Evolutionary conservation across 2,329 filamentous ascomycete species (phyloP), one percentile per base, ranked within the genome.

Genomic region (Penicillium sp.): DNA sequence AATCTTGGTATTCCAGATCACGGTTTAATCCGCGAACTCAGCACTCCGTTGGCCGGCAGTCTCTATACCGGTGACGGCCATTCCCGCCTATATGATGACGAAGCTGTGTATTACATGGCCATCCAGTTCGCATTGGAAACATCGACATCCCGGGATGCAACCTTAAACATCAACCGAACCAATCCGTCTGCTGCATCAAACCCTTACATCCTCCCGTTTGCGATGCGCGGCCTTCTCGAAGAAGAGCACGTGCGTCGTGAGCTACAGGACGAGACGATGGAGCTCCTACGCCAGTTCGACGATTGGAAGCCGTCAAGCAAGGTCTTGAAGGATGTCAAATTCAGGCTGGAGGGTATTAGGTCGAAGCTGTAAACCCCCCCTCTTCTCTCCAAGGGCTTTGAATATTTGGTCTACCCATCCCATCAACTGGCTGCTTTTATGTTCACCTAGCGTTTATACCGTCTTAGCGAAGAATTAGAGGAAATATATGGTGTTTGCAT

Each of bases 1-100:
- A 99, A 99, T 70, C 84, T 97, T 1, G 95, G 95, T 33, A 84
- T 98, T 25, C 89, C 91, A 2, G 95, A 99, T 72, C 95, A 99
- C 72, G 93, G 93, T 5, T 84, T 99, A 7, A 89, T 99, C 62
- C 88, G 92, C 48, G 95, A 99, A 74, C 82, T 99, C 11, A 96
- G 91, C 2, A 83, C 88, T 1, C 92, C 95, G 2, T 83, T 99
- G 2, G 95, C 95, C 0, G 95, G 95, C 26, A 96, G 90, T 55
- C 81, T 99, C 0, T 97, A 97, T 69, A 87, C 88, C 9, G 95
- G 95, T 45, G 93, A 96, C 69, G 95, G 95, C 1, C 95, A 99
- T 76, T 96, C 92, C 6, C 85, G 93, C 44, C 85, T 99, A 4
- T 98, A 99, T 73, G 93, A 96, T 66, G 95, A 99, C 55, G 83